Base-by-base conservation (phyloP, 208 protist genomes). In the Porcisia hertigi region DNA sequence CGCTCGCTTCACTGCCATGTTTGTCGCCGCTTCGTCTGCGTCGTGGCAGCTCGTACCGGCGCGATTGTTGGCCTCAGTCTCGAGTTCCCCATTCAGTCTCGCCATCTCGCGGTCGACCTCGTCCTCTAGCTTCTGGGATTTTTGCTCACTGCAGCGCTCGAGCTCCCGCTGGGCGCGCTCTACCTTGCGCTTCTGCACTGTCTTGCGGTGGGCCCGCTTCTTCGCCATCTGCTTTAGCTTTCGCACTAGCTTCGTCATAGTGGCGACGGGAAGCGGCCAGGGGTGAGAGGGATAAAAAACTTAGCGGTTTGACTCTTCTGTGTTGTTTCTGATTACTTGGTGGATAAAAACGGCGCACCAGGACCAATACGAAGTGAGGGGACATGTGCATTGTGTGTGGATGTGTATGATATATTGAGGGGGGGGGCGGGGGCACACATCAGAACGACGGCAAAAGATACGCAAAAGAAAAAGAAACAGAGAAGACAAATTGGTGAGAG, bases 141-240 rank as follows among this genome's bases (percentile, higher is more conserved):
- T 74, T 23, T 75, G 71, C 57, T 80, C 73, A 55, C 85, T 80
- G 43, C 85, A 60, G 3, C 73, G 71, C 65, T 93, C 85, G 54
- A 92, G 72, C 59, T 94, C 88, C 6, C 82, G 85, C 71, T 90
- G 81, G 3, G 72, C 84, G 5, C 91, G 89, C 73, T 94, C 86
- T 8, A 85, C 74, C 79, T 93, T 94, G 43, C 91, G 84, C 79
- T 96, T 95, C 83, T 94, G 90, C n/a, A 97, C 93, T n/a, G 88
- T 86, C 59, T 94, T 95, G 45, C 90, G 86, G 66, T 96, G 93
- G 12, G 93, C 82, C 55, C 91, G 84, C 83, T 95, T 95, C 81
- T 96, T 96, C 20, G 87, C 91, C 90, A 94, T 91, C 81, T 96
- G 91, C 83, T 97, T 95, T 74, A 97, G 83, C 84, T 97, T 97